phyloP scores from a whole-genome alignment of 78 protist species.

The Dictyostelium brefeldianum region DNA sequence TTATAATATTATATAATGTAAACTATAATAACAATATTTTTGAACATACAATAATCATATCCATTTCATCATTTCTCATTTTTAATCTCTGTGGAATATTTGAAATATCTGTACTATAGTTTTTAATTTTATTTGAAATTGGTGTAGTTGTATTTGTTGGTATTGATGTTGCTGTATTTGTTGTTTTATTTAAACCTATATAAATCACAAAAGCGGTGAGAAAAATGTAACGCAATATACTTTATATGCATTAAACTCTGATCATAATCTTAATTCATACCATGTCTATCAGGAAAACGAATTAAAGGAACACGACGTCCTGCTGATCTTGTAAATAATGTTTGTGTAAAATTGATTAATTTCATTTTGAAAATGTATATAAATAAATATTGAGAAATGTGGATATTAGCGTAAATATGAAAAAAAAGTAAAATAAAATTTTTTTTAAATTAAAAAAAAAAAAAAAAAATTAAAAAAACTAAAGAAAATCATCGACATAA shows the following conservation, averaged over 20 bases:
- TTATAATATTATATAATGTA: neutral
- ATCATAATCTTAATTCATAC: constrained; percentile 4
- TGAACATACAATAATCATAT: constrained; percentile 40
- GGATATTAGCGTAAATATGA: no score
- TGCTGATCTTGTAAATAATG: neutral
- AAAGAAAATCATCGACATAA: no score
- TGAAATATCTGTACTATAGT: constrained; percentile 20
- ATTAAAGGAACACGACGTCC: constrained; percentile 54
- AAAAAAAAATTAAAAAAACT: no score
- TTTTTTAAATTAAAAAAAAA: no score
- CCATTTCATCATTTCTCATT: constrained; percentile 52
- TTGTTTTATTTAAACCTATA: neutral
- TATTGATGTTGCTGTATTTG: constrained; percentile 17
- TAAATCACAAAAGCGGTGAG: neutral
- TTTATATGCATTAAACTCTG: neutral
- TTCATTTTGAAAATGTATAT: neutral
- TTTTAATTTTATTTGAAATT: constrained; percentile 30
- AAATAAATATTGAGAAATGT: no score
- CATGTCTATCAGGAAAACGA: constrained; percentile 71
- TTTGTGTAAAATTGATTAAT: constrained; percentile 1
- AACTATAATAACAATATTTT: no score
- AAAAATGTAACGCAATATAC: no score
- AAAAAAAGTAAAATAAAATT: no score
- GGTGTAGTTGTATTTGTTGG: constrained; percentile 5
- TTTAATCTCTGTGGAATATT: constrained; percentile 64